Evolutionary conservation across 2,329 filamentous ascomycete species (phyloP), one percentile per base, ranked within the genome.

Genomic region (Neofusicoccum parvum): DNA sequence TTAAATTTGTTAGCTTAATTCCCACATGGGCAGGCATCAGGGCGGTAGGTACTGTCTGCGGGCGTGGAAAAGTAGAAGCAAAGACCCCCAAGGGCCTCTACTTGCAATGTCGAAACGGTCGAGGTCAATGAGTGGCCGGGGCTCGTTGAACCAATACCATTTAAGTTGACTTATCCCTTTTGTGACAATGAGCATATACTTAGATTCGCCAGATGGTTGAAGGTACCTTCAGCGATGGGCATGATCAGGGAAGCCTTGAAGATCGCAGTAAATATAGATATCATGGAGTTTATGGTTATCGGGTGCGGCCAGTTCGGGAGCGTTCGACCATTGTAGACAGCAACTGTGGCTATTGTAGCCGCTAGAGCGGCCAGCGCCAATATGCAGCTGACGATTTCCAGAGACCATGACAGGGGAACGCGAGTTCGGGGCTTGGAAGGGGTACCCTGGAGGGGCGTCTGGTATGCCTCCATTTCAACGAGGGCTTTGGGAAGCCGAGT

Each of bases 271-370:
- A 64, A 64, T 15, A 54, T 64, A 9, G 62, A 53, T 7, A 54
- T 64, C 48, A 64, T 51, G 15, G 62, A 39, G 46, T 62, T 62
- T 46, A 62, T 49, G 9, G 27, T n/a, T 15, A 62, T 62, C 4
- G 43, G 59, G n/a, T 43, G 59, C n/a, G 59, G 59, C 59, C 59
- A 62, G 32, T 62, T 27, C 20, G 59, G 59, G 12, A 50, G 59
- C 10, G 59, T 20, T 10, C 17, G 32, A 4, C 45, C 58, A 23
- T 62, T 32, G 45, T 62, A 62, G 17, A 50, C 36, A 14, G 37
- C 37, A n/a, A 58, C 37, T 15, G 53, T 58, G 27, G 27, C 43
- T 41, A 51, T 23, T 15, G 27, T 62, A 9, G 58, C 43, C 5
- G 17, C 45, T 12, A 62, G 17, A 27, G 58, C 45, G 5, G 15